These are phyloP conservation scores for Dioszegia hungarica DNA, from an alignment of 768 basidiomycete genomes.

Conservation along the genomic window DNA sequence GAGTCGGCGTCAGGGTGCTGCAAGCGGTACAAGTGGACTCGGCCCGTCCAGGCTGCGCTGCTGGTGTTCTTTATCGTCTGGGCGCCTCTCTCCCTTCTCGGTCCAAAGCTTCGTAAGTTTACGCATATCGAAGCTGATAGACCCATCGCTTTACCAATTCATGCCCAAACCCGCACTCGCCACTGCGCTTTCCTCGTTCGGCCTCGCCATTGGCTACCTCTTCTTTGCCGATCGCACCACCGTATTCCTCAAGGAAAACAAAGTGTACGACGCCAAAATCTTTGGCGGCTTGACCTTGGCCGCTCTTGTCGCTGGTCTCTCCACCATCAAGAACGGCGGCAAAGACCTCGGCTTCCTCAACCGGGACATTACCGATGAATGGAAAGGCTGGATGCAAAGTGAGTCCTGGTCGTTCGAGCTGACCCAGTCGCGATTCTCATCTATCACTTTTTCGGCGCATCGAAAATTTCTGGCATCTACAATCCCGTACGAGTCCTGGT, in stretches of 20 bases:
- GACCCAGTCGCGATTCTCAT: constrained; percentile 74
- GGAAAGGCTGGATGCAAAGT: constrained; percentile 99
- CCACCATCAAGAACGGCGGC: constrained; percentile 64
- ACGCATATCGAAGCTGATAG: constrained; percentile 12
- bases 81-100: constrained; percentile 55
- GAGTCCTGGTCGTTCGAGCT: constrained; percentile 37
- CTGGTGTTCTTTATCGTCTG: constrained; percentile 41
- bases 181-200: constrained; percentile 60
- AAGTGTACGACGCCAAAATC: constrained; percentile 66
- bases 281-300: constrained; percentile 60
- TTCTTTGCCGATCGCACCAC: constrained; percentile 79
- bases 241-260: constrained; percentile 85
- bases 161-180: constrained; percentile 39
- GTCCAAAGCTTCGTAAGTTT: constrained; percentile 36
- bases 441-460: constrained; percentile 87
- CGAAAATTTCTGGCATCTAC: constrained; percentile 85
- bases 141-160: constrained; percentile 18
- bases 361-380: constrained; percentile 89
- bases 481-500: constrained; percentile 84
- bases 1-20: constrained; percentile 63
- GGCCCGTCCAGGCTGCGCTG: constrained; percentile 44
- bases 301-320: constrained; percentile 59
- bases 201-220: constrained; percentile 62
- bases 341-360: constrained; percentile 85
- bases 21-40: constrained; percentile 66